Percentiles rank a stretch among this genome's conserved stretches.
Evolutionary conservation across 1,284 basidiomycete species (phyloP).

Genomic region (Ganoderma sp.): DNA sequence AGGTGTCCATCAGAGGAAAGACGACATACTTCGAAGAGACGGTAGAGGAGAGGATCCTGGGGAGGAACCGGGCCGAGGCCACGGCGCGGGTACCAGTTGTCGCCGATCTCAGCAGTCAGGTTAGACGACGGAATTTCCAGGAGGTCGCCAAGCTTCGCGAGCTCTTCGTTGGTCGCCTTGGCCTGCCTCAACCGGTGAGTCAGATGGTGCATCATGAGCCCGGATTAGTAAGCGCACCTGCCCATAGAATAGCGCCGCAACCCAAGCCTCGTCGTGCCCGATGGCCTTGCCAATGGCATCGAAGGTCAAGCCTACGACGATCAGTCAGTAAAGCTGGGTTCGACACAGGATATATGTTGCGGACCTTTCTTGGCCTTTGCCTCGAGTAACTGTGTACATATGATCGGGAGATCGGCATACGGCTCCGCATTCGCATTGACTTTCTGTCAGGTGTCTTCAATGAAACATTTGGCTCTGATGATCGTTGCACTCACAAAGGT

Average conservation of each 20-base stretch:
- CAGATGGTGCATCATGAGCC: slow-evolving; percentile 4
- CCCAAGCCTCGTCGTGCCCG: slow-evolving; percentile 85
- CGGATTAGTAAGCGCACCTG: slow-evolving; percentile 54
- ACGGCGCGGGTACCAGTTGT: slow-evolving; percentile 77
- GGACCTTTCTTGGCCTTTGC: slow-evolving; percentile 74
- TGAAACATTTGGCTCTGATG: not conserved
- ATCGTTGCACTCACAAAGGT: slow-evolving; percentile 1
- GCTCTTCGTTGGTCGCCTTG: slow-evolving; percentile 67
- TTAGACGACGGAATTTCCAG: slow-evolving; percentile 53
- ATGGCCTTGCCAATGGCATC: slow-evolving; percentile 73
- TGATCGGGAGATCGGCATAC: slow-evolving; percentile 58
- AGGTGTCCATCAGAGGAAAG: not conserved
- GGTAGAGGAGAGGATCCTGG: slow-evolving; percentile 83
- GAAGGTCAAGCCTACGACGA: slow-evolving; percentile 68
- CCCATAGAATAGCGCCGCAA: slow-evolving; percentile 87
- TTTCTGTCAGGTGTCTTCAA: slow-evolving; percentile 35
- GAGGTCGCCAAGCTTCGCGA: slow-evolving; percentile 56
- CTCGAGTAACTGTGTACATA: slow-evolving; percentile 59
- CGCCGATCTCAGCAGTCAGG: slow-evolving; percentile 59
- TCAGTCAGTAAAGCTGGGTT: not conserved
- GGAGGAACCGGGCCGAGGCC: slow-evolving; percentile 72
- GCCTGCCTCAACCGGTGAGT: slow-evolving; percentile 51
- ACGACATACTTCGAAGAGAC: slow-evolving; percentile 75
- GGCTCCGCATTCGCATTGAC: slow-evolving; percentile 54
- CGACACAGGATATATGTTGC: not conserved